Conservation (phyloP, 1,284 basidiomycete genomes). For the Cutaneotrichosporon dermatis region DNA sequence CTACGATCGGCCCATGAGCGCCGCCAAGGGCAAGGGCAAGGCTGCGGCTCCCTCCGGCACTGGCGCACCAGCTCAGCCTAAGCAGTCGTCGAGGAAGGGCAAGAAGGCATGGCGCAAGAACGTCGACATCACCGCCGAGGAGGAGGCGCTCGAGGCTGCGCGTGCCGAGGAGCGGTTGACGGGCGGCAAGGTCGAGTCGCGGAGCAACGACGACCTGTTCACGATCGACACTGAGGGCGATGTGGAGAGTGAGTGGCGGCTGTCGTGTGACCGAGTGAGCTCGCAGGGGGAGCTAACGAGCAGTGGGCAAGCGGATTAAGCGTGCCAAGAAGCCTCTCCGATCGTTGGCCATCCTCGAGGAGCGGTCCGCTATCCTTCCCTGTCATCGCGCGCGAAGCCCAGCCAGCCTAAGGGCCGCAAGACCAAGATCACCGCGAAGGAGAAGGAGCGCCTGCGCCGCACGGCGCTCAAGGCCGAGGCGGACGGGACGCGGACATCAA, state of each 20-base stretch:
- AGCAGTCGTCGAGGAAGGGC: constrained; percentile 75
- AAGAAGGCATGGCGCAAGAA: constrained; percentile 93
- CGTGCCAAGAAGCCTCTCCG: constrained; percentile 57
- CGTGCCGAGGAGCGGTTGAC: constrained; percentile 70
- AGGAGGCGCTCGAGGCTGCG: constrained; percentile 66
- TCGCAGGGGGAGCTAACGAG: neutral
- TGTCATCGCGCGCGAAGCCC: constrained; percentile 55
- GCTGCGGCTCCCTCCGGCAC: constrained; percentile 21
- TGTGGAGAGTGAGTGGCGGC: constrained; percentile 56
- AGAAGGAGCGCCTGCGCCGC: constrained; percentile 68
- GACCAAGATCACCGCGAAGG: constrained; percentile 54
- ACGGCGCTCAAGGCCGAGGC: constrained; percentile 68
- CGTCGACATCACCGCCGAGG: constrained; percentile 71
- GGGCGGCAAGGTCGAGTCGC: constrained; percentile 54
- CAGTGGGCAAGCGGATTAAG: constrained; percentile 5
- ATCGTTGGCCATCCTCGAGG: constrained; percentile 72
- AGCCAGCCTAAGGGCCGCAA: constrained; percentile 39
- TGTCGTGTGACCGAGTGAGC: constrained; percentile 4
- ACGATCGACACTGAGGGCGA: constrained; percentile 74
- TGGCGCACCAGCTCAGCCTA: constrained; percentile 63
- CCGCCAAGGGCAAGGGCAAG: constrained; percentile 10
- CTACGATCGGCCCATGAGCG: constrained; percentile 17
- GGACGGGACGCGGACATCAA: constrained; percentile 32
- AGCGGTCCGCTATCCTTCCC: constrained; percentile 82
- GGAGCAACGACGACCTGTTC: constrained; percentile 63